phyloP scores from a whole-genome alignment of 2,329 filamentous ascomycete genomes.

The Ploettnerulaceae sp. region DNA sequence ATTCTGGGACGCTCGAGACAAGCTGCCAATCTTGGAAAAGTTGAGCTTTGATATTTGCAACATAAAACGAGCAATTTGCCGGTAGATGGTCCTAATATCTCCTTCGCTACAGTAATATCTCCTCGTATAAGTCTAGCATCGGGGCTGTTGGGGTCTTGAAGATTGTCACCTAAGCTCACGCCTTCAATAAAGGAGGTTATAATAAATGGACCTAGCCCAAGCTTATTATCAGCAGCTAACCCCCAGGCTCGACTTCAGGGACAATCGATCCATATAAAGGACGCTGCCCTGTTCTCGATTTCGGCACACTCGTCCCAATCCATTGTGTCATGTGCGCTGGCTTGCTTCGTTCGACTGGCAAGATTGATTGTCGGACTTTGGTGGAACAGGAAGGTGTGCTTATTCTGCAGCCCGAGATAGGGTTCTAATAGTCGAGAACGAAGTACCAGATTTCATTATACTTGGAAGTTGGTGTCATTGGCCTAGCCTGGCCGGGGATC shows the following conservation, averaged over 20 bases:
- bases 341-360: too few relatives aligned
- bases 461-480: too few relatives aligned
- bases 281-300: too few relatives aligned
- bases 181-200: constrained; percentile 19
- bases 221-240: constrained; percentile 26
- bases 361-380: too few relatives aligned
- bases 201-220: constrained; percentile 17
- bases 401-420: too few relatives aligned
- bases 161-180: constrained; percentile 13
- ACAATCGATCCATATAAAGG: too few relatives aligned
- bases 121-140: constrained; percentile 10
- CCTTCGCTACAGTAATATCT: constrained; percentile 18
- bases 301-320: too few relatives aligned
- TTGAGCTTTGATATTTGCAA: constrained; percentile 16
- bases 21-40: constrained; percentile 15
- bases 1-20: constrained; percentile 1
- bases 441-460: too few relatives aligned
- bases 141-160: constrained; percentile 10
- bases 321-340: too few relatives aligned
- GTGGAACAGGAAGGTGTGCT: too few relatives aligned
- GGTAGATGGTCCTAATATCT: constrained; percentile 11
- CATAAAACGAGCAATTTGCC: constrained; percentile 16
- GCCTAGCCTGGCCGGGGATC: too few relatives aligned
- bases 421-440: too few relatives aligned
- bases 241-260: constrained; percentile 31